Evolutionary conservation across 805 yeast species (phyloP).

Genomic region (Diddensiella caesifluorescens): DNA sequence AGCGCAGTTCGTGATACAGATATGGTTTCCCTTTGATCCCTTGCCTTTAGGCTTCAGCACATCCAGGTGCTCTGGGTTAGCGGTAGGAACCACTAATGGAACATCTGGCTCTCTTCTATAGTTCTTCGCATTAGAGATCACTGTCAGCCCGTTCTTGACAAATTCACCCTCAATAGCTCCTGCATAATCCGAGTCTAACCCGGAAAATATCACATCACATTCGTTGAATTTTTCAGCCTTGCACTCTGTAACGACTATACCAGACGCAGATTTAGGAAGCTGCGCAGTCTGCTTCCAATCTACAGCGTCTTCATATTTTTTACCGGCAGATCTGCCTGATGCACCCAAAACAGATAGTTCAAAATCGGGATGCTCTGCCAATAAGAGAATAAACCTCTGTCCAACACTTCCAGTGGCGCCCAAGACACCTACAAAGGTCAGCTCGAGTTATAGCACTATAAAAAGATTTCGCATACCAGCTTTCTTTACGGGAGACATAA

Average conservation of each 20-base stretch:
- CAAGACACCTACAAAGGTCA: conserved; percentile 62
- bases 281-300: conserved; percentile 90
- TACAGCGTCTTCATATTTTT: conserved; percentile 74
- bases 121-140: conserved; percentile 93
- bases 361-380: conserved; percentile 85
- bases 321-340: conserved; percentile 89
- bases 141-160: conserved; percentile 71
- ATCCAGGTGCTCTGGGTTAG: conserved; percentile 84
- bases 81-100: conserved; percentile 92
- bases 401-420: conserved; percentile 99
- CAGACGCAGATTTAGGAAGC: conserved; percentile 63
- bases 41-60: conserved; percentile 61
- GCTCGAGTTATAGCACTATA: neutral
- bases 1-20: conserved; percentile 96
- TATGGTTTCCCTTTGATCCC: conserved; percentile 63
- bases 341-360: conserved; percentile 86
- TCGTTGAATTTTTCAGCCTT: conserved; percentile 68
- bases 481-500: conserved; percentile 19
- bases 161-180: conserved; percentile 88
- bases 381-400: conserved; percentile 82
- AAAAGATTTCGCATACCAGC: conserved; percentile 18
- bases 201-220: conserved; percentile 93
- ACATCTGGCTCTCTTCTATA: conserved; percentile 83
- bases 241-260: conserved; percentile 71
- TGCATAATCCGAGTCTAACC: conserved; percentile 88